These are phyloP conservation scores for Trichoderma virens DNA, from an alignment of 495 filamentous ascomycete genomes.

Conservation along the genomic window DNA sequence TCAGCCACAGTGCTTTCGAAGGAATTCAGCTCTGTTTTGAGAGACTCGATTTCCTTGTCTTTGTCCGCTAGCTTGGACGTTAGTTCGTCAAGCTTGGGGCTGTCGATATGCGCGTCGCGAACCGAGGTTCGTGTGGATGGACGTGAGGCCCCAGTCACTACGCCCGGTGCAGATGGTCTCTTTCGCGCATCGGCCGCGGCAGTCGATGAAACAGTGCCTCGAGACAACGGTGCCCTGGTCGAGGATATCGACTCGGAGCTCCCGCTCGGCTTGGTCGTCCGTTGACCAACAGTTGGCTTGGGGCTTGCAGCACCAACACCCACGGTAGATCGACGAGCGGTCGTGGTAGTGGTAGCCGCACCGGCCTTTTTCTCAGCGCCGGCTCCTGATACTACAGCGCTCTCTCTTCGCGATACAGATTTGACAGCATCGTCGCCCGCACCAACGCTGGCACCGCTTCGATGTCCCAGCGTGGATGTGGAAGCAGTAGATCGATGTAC, in stretches of 20 bases:
- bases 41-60: slow-evolving; percentile 36
- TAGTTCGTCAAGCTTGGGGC: slow-evolving; percentile 43
- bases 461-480: slow-evolving; percentile 25
- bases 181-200: slow-evolving; percentile 40
- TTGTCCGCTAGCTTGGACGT: slow-evolving; percentile 44
- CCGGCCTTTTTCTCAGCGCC: slow-evolving; percentile 32
- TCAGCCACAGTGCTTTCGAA: slow-evolving; percentile 36
- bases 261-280: slow-evolving; percentile 21
- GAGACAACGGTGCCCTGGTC: slow-evolving; percentile 22
- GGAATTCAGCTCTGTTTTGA: slow-evolving; percentile 30
- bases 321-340: slow-evolving; percentile 23
- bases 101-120: slow-evolving; percentile 16
- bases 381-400: slow-evolving; percentile 23
- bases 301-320: slow-evolving; percentile 21
- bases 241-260: slow-evolving; percentile 20
- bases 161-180: slow-evolving; percentile 33
- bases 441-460: slow-evolving; percentile 35
- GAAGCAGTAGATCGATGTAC: slow-evolving; percentile 31
- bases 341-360: slow-evolving; percentile 8
- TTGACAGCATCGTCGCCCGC: slow-evolving; percentile 28
- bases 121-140: slow-evolving; percentile 22
- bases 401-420: slow-evolving; percentile 27
- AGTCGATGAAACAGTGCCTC: slow-evolving; percentile 24
- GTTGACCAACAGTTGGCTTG: slow-evolving; percentile 21
- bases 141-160: slow-evolving; percentile 14